Evolutionary conservation across 2,329 filamentous ascomycete genomes (phyloP), one percentile per base, ranked within the genome.

Genomic region (Nothopassalora personata): DNA sequence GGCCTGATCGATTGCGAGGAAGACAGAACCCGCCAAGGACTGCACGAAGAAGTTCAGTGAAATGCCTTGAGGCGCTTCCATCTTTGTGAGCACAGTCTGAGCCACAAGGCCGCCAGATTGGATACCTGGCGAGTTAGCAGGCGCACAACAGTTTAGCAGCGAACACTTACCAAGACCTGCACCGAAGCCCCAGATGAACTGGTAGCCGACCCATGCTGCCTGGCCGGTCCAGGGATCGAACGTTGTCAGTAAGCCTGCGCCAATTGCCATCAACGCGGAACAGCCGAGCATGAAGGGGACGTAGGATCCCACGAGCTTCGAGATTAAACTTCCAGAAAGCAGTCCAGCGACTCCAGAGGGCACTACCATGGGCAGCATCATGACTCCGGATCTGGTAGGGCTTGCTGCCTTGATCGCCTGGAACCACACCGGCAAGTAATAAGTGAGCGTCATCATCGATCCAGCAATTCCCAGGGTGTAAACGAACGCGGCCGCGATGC

Each of bases 1-100:
- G 64, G 79, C 80, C 61, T 80, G 77, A 28, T 69, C 78, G 15
- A 79, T 76, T 23, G 75, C 76, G 62, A 79, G 74, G 69, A 80
- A 78, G 39, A 80, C 70, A 15, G 76, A 76, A 34, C 78, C 78
- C 33, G 77, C 78, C 11, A 80, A 72, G 0, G 74, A 77, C 60
- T 79, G 77, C 6, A 67, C 63, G 65, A 80, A 78, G 72, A 80
- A 77, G 65, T 78, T 75, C 48, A 78, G 71, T 8, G 77, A 74
- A 2, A 76, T 78, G 34, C 75, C 77, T 33, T 77, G 75, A n/a
- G 78, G 70, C 7, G 79, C 66, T 63, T 80, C 78, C 3, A 66
- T 67, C 5, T 65, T 66, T 0, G 76, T 72, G 0, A 80, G 73
- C 0, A 71, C 73, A 3, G 76, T 74, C 61, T 80, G 77, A 3